phyloP scores from a whole-genome alignment of 768 basidiomycete species.

The Podaxis pistillaris region DNA sequence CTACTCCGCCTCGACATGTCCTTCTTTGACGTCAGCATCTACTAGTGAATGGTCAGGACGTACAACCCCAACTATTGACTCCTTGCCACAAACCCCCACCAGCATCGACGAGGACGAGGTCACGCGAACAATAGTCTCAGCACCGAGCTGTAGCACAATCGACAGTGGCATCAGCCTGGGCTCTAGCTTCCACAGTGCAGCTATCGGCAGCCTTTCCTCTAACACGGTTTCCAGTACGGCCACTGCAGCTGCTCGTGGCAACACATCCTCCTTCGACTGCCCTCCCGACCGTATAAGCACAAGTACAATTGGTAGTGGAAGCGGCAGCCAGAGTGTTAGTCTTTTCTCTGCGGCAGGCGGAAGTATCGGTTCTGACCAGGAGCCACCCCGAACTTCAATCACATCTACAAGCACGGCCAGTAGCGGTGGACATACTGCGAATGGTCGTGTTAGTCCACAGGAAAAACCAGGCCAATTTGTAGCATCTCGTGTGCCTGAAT shows the following conservation, averaged over 20 bases:
- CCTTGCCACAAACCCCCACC: constrained; percentile 33
- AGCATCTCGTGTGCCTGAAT: not conserved
- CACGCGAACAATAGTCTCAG: constrained; percentile 12
- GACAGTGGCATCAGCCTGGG: constrained; percentile 1
- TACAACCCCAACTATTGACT: constrained; percentile 22
- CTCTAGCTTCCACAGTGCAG: constrained; percentile 6
- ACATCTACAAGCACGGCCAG: not conserved
- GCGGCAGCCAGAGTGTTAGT: not conserved
- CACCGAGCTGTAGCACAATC: constrained; percentile 14
- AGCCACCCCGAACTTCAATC: not conserved
- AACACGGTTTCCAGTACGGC: not conserved
- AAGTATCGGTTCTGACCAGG: not conserved
- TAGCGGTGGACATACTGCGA: not conserved
- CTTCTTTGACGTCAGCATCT: constrained; percentile 21
- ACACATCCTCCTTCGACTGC: not conserved
- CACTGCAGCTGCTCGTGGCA: constrained; percentile 2
- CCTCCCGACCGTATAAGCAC: not conserved
- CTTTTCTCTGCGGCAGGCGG: not conserved
- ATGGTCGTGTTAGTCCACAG: not conserved
- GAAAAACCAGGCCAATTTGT: not conserved
- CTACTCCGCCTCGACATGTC: constrained; percentile 16
- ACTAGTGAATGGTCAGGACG: constrained; percentile 21
- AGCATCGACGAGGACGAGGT: constrained; percentile 22
- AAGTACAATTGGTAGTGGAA: not conserved
- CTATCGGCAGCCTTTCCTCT: not conserved